Conservation (phyloP, 495 filamentous ascomycete genomes). For the Neurospora tetrasperma region DNA sequence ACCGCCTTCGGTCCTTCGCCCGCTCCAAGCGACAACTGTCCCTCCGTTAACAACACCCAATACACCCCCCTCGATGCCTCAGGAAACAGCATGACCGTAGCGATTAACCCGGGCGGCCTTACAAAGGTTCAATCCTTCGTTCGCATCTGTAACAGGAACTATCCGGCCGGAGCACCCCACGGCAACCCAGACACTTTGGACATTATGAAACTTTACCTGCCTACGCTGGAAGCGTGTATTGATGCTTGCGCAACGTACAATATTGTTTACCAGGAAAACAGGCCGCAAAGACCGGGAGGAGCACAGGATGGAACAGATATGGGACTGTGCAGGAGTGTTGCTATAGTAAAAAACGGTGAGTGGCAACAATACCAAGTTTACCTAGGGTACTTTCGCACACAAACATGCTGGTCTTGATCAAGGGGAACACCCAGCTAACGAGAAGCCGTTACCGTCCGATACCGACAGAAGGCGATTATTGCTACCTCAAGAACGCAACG, state of each 20-base stretch:
- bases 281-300: neutral
- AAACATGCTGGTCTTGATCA: neutral
- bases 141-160: constrained; percentile 25
- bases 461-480: constrained; percentile 14
- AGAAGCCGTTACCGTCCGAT: neutral
- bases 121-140: constrained; percentile 17
- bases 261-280: constrained; percentile 8
- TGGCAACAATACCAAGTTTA: neutral
- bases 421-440: neutral
- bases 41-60: constrained; percentile 13
- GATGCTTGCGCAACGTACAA: constrained; percentile 27
- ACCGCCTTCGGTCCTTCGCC: neutral
- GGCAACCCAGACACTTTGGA: constrained; percentile 19
- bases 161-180: constrained; percentile 9
- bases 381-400: neutral
- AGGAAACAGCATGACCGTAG: constrained; percentile 14
- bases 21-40: constrained; percentile 21
- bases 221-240: constrained; percentile 26
- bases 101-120: neutral
- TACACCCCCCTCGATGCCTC: constrained; percentile 20
- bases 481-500: constrained; percentile 31
- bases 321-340: constrained; percentile 21
- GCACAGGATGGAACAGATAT: neutral
- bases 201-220: constrained; percentile 25
- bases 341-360: constrained; percentile 16